These are phyloP conservation scores for Isabelozyma gotoi DNA, from an alignment of 805 yeast species.

Conservation along the genomic window DNA sequence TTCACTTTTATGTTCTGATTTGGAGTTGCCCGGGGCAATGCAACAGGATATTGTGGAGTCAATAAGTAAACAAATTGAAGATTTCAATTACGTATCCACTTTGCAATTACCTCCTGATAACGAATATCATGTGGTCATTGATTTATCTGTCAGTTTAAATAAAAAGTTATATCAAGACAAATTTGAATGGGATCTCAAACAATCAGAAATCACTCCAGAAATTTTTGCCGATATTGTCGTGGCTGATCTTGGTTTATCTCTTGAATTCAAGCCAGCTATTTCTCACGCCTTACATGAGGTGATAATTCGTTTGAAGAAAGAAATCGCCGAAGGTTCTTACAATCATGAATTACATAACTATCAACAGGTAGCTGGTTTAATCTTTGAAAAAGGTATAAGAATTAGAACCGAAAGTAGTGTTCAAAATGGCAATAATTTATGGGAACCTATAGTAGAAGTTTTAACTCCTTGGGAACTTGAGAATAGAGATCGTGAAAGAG, in stretches of 20 bases:
- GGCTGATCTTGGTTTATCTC: constrained; percentile 75
- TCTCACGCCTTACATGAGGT: constrained; percentile 85
- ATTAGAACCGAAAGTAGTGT: constrained; percentile 60
- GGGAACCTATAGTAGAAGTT: constrained; percentile 87
- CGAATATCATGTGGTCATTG: constrained; percentile 74
- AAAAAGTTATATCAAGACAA: constrained; percentile 85
- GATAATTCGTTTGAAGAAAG: constrained; percentile 72
- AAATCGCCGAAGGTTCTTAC: constrained; percentile 62
- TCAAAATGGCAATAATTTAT: constrained; percentile 74
- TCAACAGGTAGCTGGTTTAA: constrained; percentile 41
- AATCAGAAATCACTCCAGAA: constrained; percentile 67
- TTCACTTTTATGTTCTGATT: constrained; percentile 71
- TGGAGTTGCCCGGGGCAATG: constrained; percentile 70
- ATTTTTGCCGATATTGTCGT: constrained; percentile 80
- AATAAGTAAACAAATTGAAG: constrained; percentile 79
- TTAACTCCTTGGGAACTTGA: constrained; percentile 92
- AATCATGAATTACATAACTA: constrained; percentile 43
- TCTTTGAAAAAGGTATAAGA: constrained; percentile 43
- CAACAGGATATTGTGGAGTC: constrained; percentile 66
- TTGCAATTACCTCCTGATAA: constrained; percentile 58
- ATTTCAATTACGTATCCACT: constrained; percentile 60
- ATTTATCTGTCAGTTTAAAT: constrained; percentile 78
- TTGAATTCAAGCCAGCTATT: constrained; percentile 88
- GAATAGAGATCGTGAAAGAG: constrained; percentile 91
- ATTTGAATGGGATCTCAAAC: constrained; percentile 86